Base-by-base conservation (phyloP, 345 rosid species). In the rapeseed (Brassica napus) region DNA sequence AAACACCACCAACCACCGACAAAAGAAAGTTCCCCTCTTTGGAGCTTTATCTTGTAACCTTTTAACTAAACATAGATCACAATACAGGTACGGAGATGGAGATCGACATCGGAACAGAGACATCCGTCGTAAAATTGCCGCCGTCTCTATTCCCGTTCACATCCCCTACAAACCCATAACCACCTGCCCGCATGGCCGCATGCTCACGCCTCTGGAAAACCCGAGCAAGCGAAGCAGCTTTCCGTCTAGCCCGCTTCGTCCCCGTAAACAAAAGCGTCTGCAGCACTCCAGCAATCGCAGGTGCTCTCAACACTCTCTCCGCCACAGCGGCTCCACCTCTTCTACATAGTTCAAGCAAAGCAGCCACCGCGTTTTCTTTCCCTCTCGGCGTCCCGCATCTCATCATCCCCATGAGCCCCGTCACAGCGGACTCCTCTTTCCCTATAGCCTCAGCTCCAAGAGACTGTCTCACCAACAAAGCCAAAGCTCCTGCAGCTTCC, bases 341-440 rank as follows among this genome's bases (percentile, higher is more conserved):
- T 66, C 87, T 81, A 86, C 98, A 96, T 5, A 96, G 75, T 84
- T 96, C 99, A 1, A 96, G 97, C 87, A 96, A 83, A 1, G 98
- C 97, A 9, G 97, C 94, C 0, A 96, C 97, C 1, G 97, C 99
- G 67, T 89, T 96, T 76, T 93, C 98, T 87, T 96, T 96, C 44
- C 92, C 99, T 83, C 97, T 88, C 1, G 97, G 88, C 4, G 94
- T 96, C 65, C 99, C 97, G 15, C 95, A 86, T 34, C 92, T 86
- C 98, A 92, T 93, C 97, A 96, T 87, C 24, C 86, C 85, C 44
- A 90, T 77, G 74, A 96, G 79, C 14, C 97, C 97, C 0, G 87
- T 54, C 59, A 93, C 87, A 0, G 94, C 92, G 15, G 74, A 83
- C 30, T 90, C 97, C 72, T 96, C 99, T 77, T 84, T 83, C 10